Percentiles rank a stretch among this genome's conserved stretches.
These are phyloP conservation scores for Symbiotaphrina buchneri DNA, from an alignment of 495 filamentous ascomycete species.

Conservation along the genomic window DNA sequence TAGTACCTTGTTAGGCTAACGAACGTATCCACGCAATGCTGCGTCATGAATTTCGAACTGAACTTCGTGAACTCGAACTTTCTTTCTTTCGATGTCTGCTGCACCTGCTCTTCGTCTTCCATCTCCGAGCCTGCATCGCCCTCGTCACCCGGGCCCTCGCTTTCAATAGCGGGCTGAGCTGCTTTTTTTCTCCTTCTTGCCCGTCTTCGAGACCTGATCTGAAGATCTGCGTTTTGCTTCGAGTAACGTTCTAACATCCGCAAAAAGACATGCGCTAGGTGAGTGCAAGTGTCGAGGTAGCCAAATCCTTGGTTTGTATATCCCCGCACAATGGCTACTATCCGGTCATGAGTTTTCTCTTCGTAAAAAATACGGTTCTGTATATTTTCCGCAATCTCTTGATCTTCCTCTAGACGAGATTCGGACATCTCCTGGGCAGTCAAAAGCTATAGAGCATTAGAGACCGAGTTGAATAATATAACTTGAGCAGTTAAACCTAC, in stretches of 20 bases:
- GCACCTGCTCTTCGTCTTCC: conserved; percentile 49
- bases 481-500: conserved; percentile 1
- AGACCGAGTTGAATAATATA: conserved; percentile 5
- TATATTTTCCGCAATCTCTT: conserved; percentile 96
- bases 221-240: conserved; percentile 82
- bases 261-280: conserved; percentile 76
- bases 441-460: conserved; percentile 34
- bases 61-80: conserved; percentile 91
- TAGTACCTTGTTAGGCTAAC: conserved; percentile 62
- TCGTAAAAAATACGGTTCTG: conserved; percentile 96
- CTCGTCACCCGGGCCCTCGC: conserved; percentile 6
- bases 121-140: conserved; percentile 32
- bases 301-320: conserved; percentile 91
- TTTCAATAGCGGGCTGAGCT: conserved; percentile 15
- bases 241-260: conserved; percentile 85
- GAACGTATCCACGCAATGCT: conserved; percentile 77
- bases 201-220: conserved; percentile 58
- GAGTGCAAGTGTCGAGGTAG: conserved; percentile 80
- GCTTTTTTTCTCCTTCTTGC: conserved; percentile 45
- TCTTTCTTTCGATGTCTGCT: conserved; percentile 49
- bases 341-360: conserved; percentile 73
- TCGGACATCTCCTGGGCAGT: conserved; percentile 88
- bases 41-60: conserved; percentile 52
- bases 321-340: conserved; percentile 51
- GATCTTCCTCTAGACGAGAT: conserved; percentile 71